Base-by-base conservation (phyloP, 2,329 filamentous ascomycete species). In the Alternaria triticina region DNA sequence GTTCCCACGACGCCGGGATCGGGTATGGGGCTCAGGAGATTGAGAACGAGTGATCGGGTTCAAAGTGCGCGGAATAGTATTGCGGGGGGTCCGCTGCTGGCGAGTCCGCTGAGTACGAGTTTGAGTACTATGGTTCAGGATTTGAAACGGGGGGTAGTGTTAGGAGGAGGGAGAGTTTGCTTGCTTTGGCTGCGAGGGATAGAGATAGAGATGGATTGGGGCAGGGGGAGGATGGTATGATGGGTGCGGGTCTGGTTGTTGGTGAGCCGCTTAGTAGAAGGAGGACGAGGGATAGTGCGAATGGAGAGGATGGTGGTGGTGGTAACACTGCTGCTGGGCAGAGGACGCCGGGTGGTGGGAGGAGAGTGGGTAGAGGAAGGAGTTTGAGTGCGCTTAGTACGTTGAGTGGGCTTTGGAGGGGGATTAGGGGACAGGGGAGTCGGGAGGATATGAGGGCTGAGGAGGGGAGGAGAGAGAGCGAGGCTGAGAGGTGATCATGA, bases 101-200 rank as follows among this genome's bases (percentile, higher is more conserved):
- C 89, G 2, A 86, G 86, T 28, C 88, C 89, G 0, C 81, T 91
- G 1, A 88, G 86, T 3, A 86, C 84, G 2, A 86, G 86, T 1
- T 81, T 91, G 15, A 87, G 84, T 72, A 89, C 86, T 1, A 86
- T 91, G 51, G 87, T 91, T 6, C 89, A 88, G 9, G 89, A 91
- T 66, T 85, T 88, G 22, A 81, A 90, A 25, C 84, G 88, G n/a
- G 85, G 15, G 86, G 87, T 13, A 66, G 59, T 49, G 15, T 72
- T 0, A 50, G 70, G 20, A 17, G 54, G 10, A 2, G 46, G 28
- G 40, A 47, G 10, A 56, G 54, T 11, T 46, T 49, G n/a, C 61
- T 54, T 23, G 65, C 59, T 1, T 33, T 77, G 0, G 69, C 68
- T 3, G 62, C 61, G 3, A 28, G 49, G 9, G 15, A 15, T 11